Base-by-base conservation (phyloP, 441 rosid species). In the Hura crepitans region DNA sequence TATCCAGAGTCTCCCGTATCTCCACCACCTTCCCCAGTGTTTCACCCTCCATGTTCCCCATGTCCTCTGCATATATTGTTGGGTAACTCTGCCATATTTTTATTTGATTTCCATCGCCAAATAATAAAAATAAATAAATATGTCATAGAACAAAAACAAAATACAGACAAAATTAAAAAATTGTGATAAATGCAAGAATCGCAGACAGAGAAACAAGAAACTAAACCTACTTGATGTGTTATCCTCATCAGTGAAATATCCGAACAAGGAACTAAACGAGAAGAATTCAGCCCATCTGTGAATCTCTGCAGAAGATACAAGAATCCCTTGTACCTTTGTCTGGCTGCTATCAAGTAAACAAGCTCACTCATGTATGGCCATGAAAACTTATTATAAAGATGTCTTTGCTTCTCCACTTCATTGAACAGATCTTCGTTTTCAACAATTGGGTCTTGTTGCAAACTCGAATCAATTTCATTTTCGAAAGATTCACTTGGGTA, bases 221-320 rank as follows among this genome's bases (percentile, higher is more conserved):
- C 45, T 53, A 62, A 28, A 72, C 80, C 17, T 60, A 91, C 96
- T 91, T 88, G 87, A 75, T 88, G 98, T 12, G 93, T 85, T 15
- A 88, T 77, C 91, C 89, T 86, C 92, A 93, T 87, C 18, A 93
- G 80, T 37, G 85, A 67, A 72, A 91, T 85, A 77, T 93, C 97
- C 65, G 73, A 71, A 81, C 86, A 73, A 37, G 93, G 97, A 78
- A 88, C 83, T 11, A 91, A 81, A 22, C 74, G 71, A 42, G 12
- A 12, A 49, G 83, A 73, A 55, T 78, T 51, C 37, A 80, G 31
- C 68, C 74, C 83, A 50, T 85, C 87, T 2, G 77, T 66, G 23
- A 82, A 80, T 60, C 80, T 91, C 30, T 78, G 78, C 73, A 88
- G 43, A 50, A 91, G 58, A 49, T 73, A 80, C 84, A 89, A 73